phyloP scores from a whole-genome alignment of 495 filamentous ascomycete genomes.

The Hapsidospora chrysogenum region DNA sequence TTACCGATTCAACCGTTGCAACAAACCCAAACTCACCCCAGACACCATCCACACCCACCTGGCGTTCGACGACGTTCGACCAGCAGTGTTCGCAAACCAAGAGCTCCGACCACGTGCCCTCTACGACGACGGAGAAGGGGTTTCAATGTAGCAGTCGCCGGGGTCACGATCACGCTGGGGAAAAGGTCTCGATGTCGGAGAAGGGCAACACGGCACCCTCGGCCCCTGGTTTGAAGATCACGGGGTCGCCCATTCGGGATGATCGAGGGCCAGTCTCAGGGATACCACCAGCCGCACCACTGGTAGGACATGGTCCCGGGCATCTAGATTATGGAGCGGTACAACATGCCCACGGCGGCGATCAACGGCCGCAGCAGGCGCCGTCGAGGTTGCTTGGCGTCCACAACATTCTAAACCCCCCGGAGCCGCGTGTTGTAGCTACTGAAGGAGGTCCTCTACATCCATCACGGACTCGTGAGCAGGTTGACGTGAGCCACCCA shows the following conservation, averaged over 20 bases:
- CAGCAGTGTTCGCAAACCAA: too few relatives aligned
- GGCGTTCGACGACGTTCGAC: not conserved
- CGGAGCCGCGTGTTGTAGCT: constrained; percentile 11
- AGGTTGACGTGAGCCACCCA: not conserved
- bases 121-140: constrained; percentile 1
- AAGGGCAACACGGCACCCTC: constrained; percentile 31
- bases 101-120: not conserved
- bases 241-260: constrained; percentile 8
- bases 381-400: constrained; percentile 27
- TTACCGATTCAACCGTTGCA: not conserved
- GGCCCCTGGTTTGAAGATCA: constrained; percentile 21
- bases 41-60: constrained; percentile 2
- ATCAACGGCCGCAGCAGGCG: too few relatives aligned
- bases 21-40: not conserved
- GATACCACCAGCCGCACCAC: not conserved
- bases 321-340: constrained; percentile 6
- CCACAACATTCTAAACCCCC: constrained; percentile 34
- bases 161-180: constrained; percentile 33
- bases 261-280: constrained; percentile 11
- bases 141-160: constrained; percentile 37
- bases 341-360: not conserved
- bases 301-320: not conserved
- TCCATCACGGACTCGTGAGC: not conserved
- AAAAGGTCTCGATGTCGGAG: constrained; percentile 44
- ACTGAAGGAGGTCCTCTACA: not conserved